Base-by-base conservation (phyloP, 208 protist species). In the Naegleria lovaniensis region DNA sequence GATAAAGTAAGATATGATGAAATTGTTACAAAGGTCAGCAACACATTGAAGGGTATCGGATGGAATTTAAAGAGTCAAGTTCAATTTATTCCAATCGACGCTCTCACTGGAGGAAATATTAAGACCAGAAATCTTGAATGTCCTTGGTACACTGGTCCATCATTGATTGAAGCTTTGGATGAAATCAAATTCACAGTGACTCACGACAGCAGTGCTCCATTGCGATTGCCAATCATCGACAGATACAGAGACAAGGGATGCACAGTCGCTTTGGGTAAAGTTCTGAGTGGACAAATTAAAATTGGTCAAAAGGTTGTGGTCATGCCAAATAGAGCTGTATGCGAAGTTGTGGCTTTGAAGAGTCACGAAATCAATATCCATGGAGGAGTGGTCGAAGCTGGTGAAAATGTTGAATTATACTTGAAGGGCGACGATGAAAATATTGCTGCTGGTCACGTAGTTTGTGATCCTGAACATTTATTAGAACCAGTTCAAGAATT, bases 71-170 rank as follows among this genome's bases (percentile, higher is more conserved):
- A 97, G 91, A 97, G 97, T 93, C 93, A 96, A 76, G 86, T 98
- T 89, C 51, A 92, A 89, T 99, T 99, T 94, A 96, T 99, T 92
- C 99, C 99, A 9, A 94, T 98, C 86, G 98, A 98, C 29, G 99
- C 98, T 48, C 94, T 98, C 75, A 97, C 95, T 0, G 98, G 98
- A 1, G 92, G 93, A 90, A 99, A 99, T 93, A 94, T 99, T 39
- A 96, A 97, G 90, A 91, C 97, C 0, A 91, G 91, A 33, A 67
- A 92, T 51, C 93, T 86, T 36, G 91, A 96, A 25, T 98, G 96
- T 92, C 41, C 90, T 9, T 96, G 96, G 93, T 99, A 96, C 93
- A 95, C 93, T 5, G 98, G 98, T 51, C 95, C 94, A 29, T 96
- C 97, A 75, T 95, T 99, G 88, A 95, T 99, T 93, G 93, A 95